phyloP scores from a whole-genome alignment of 495 filamentous ascomycete species.

The Aspergillus nanangensis region DNA sequence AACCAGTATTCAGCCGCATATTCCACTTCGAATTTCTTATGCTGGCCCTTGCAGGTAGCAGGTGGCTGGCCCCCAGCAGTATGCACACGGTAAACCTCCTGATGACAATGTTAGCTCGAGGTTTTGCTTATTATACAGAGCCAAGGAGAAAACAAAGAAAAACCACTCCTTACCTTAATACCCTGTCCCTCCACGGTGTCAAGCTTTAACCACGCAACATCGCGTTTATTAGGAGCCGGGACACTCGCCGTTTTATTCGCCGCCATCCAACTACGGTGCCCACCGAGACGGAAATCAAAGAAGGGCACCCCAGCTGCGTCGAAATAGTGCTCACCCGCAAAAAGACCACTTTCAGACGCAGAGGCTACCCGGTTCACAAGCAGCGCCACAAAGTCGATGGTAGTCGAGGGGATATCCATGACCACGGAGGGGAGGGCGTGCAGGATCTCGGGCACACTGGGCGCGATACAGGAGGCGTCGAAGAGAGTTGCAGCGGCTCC shows the following conservation, averaged over 20 bases:
- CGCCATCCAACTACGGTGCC: conserved; percentile 25
- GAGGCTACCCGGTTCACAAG: conserved; percentile 21
- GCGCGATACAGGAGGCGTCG: conserved; percentile 51
- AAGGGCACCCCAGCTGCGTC: conserved; percentile 43
- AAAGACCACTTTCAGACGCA: conserved; percentile 17
- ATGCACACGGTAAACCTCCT: conserved; percentile 61
- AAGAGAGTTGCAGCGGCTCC: conserved; percentile 68
- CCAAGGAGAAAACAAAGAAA: too few relatives aligned
- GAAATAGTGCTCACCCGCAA: conserved; percentile 67
- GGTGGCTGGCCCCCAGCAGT: conserved; percentile 59
- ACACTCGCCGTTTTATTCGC: conserved; percentile 43
- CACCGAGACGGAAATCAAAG: conserved; percentile 52
- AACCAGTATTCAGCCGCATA: conserved; percentile 75
- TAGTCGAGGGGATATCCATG: conserved; percentile 34
- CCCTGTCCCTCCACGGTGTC: conserved; percentile 35
- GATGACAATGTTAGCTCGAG: too few relatives aligned
- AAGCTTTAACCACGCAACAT: conserved; percentile 65
- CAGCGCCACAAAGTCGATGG: conserved; percentile 24
- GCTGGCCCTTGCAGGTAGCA: conserved; percentile 37
- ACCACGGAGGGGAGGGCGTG: conserved; percentile 33
- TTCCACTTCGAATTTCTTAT: conserved; percentile 43
- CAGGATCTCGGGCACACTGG: conserved; percentile 14
- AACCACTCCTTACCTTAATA: conserved; percentile 42
- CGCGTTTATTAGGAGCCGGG: conserved; percentile 47
- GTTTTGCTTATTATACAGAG: too few relatives aligned